phyloP scores from a whole-genome alignment of 441 rosid genomes.

The Aleurites moluccanus region DNA sequence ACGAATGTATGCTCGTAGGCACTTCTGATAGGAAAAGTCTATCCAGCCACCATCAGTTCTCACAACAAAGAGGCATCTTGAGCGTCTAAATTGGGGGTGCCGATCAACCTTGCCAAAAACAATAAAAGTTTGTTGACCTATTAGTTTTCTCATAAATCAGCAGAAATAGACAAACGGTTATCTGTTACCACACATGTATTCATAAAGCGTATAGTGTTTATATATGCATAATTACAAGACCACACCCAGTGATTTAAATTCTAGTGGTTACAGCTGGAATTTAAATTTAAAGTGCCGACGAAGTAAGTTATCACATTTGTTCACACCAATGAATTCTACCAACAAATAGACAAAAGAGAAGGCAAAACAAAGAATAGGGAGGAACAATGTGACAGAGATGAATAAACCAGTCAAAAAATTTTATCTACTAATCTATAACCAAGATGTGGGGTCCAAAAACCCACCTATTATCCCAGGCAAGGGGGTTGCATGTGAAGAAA shows the following conservation, averaged over 20 bases:
- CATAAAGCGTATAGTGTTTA: neutral
- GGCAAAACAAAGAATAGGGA: neutral
- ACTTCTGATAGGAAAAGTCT: slow-evolving; percentile 86
- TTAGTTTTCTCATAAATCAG: slow-evolving; percentile 23
- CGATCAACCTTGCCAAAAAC: slow-evolving; percentile 60
- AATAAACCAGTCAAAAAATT: slow-evolving; percentile 8
- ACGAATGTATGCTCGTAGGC: slow-evolving; percentile 71
- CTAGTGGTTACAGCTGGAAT: neutral
- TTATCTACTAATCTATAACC: neutral
- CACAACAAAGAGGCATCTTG: slow-evolving; percentile 79
- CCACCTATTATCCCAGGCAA: neutral
- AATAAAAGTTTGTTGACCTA: slow-evolving; percentile 9
- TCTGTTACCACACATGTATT: neutral
- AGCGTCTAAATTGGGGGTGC: slow-evolving; percentile 68
- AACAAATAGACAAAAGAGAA: slow-evolving; percentile 1
- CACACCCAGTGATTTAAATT: neutral
- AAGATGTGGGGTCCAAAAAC: slow-evolving; percentile 3
- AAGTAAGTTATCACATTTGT: neutral
- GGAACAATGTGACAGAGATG: neutral
- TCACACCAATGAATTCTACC: neutral
- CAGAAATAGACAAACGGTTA: neutral
- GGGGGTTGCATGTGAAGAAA: slow-evolving; percentile 17
- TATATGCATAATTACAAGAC: neutral
- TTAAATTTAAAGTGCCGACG: neutral
- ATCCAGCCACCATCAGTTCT: slow-evolving; percentile 86